Percentiles rank a stretch among this genome's conserved stretches.
phyloP scores from a whole-genome alignment of 805 yeast species.

The Saccharomycopsis amapae region DNA sequence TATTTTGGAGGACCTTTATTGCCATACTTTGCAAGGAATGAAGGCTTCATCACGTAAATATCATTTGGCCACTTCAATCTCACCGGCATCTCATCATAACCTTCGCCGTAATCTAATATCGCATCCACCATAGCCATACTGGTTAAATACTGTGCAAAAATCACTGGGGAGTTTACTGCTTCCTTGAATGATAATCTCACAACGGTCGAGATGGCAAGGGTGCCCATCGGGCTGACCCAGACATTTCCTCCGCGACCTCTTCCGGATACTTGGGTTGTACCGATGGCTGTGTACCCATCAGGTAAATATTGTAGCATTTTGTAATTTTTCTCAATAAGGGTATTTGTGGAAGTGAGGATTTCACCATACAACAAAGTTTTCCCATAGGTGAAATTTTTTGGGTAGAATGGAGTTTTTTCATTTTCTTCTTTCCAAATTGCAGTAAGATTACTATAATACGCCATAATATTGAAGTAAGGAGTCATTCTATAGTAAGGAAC shows the following conservation, averaged over 20 bases:
- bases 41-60: slow-evolving; percentile 67
- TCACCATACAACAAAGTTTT: slow-evolving; percentile 68
- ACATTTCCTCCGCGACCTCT: slow-evolving; percentile 91
- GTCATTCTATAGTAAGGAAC: slow-evolving; percentile 49
- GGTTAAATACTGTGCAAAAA: slow-evolving; percentile 79
- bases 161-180: slow-evolving; percentile 50
- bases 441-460: slow-evolving; percentile 44
- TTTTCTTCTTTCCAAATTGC: slow-evolving; percentile 28
- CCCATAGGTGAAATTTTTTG: slow-evolving; percentile 41
- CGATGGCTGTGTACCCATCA: slow-evolving; percentile 58
- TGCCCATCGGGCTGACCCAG: slow-evolving; percentile 95
- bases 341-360: slow-evolving; percentile 82
- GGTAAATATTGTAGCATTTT: slow-evolving; percentile 53
- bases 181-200: slow-evolving; percentile 48
- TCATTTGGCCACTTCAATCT: slow-evolving; percentile 97
- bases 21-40: slow-evolving; percentile 31
- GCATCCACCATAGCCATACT: slow-evolving; percentile 81
- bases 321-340: slow-evolving; percentile 69
- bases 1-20: slow-evolving; percentile 18
- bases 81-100: slow-evolving; percentile 70
- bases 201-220: slow-evolving; percentile 72
- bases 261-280: slow-evolving; percentile 83
- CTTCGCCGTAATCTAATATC: slow-evolving; percentile 52
- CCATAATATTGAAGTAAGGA: slow-evolving; percentile 62
- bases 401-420: slow-evolving; percentile 22